phyloP scores from a whole-genome alignment of 2,329 filamentous ascomycete species.

The Eutypa lata region DNA sequence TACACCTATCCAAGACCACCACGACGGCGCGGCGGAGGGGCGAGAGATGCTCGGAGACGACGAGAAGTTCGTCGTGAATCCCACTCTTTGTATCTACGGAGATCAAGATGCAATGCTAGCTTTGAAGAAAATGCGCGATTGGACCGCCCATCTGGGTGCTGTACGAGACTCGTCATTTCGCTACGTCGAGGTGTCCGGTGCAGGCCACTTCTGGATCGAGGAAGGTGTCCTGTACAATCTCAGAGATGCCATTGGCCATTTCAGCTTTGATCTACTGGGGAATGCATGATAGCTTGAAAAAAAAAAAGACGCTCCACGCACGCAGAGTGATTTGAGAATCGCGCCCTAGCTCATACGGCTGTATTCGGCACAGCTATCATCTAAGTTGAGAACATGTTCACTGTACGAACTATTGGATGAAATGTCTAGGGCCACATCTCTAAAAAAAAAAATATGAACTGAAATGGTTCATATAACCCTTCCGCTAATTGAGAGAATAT shows the following conservation, averaged over 20 bases:
- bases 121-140: conserved; percentile 60
- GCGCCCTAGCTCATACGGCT: neutral
- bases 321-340: no score
- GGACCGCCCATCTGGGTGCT: conserved; percentile 55
- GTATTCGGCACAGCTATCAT: no score
- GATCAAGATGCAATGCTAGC: conserved; percentile 72
- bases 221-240: conserved; percentile 41
- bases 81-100: conserved; percentile 71
- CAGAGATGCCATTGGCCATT: conserved; percentile 26
- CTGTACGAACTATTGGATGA: no score
- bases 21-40: conserved; percentile 2
- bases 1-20: neutral
- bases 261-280: conserved; percentile 16
- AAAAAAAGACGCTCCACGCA: no score
- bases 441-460: no score
- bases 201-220: conserved; percentile 64
- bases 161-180: conserved; percentile 42
- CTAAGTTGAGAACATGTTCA: no score
- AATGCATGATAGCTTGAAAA: neutral
- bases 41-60: conserved; percentile 35
- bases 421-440: no score
- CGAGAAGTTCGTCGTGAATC: conserved; percentile 54
- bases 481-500: no score
- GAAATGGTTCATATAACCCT: no score
- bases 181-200: conserved; percentile 46